These are phyloP conservation scores for Monosporascus sp. DNA, from an alignment of 2,329 filamentous ascomycete genomes.

Conservation along the genomic window DNA sequence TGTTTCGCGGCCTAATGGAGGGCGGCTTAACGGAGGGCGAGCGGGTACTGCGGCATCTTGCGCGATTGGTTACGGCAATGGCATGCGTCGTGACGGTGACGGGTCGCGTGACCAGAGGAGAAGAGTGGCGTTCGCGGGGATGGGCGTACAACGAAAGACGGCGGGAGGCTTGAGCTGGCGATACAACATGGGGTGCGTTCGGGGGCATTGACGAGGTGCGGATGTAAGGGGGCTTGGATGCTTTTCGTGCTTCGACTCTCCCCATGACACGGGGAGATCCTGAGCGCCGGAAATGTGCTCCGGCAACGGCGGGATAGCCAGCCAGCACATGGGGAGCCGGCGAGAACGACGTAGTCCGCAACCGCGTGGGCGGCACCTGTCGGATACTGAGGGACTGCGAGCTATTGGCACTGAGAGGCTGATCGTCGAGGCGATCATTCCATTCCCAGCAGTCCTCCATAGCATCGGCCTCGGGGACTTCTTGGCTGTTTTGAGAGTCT, in stretches of 20 bases:
- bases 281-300: slow-evolving; percentile 30
- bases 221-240: slow-evolving; percentile 40
- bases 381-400: slow-evolving; percentile 37
- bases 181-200: slow-evolving; percentile 29
- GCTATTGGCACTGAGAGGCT: slow-evolving; percentile 35
- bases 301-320: slow-evolving; percentile 12
- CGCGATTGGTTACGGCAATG: slow-evolving; percentile 30
- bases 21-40: slow-evolving; percentile 48
- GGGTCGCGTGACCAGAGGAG: slow-evolving; percentile 30
- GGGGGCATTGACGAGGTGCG: slow-evolving; percentile 50
- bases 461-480: slow-evolving; percentile 56
- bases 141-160: slow-evolving; percentile 39
- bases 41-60: slow-evolving; percentile 39
- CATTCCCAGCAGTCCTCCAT: slow-evolving; percentile 63
- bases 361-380: slow-evolving; percentile 32
- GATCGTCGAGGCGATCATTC: slow-evolving; percentile 58
- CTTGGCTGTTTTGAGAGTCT: slow-evolving; percentile 36
- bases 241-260: slow-evolving; percentile 31
- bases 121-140: slow-evolving; percentile 31
- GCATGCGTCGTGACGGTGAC: slow-evolving; percentile 18
- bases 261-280: background rate
- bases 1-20: slow-evolving; percentile 31
- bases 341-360: slow-evolving; percentile 33
- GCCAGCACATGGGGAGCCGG: slow-evolving; percentile 29
- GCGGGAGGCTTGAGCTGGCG: slow-evolving; percentile 36